phyloP scores from a whole-genome alignment of 805 yeast species.

The Barnettozyma populi region DNA sequence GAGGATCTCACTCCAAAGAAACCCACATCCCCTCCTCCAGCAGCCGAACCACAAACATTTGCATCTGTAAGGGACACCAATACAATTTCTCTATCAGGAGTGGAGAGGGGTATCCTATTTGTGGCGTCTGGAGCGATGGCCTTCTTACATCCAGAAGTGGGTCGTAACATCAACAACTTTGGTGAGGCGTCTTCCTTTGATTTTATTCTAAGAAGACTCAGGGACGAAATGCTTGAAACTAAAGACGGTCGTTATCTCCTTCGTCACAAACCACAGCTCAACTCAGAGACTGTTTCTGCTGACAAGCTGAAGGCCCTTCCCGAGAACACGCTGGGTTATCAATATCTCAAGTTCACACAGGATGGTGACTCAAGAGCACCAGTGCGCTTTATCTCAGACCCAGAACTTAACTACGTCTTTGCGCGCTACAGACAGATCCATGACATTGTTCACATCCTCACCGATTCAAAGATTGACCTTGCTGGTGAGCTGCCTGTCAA shows the following conservation, averaged over 20 bases:
- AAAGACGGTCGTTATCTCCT: constrained; percentile 72
- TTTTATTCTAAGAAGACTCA: constrained; percentile 53
- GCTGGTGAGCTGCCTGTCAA: constrained; percentile 97
- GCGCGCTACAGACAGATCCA: constrained; percentile 95
- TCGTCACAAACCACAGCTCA: constrained; percentile 77
- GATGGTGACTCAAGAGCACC: constrained; percentile 91
- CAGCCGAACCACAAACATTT: not conserved
- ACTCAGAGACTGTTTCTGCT: constrained; percentile 62
- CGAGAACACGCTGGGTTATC: constrained; percentile 64
- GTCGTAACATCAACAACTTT: constrained; percentile 69
- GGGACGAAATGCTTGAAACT: constrained; percentile 70
- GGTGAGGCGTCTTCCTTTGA: constrained; percentile 90
- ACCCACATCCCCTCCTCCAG: constrained; percentile 2
- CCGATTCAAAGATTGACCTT: constrained; percentile 82
- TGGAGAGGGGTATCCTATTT: constrained; percentile 62
- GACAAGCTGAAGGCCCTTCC: constrained; percentile 57
- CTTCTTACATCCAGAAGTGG: constrained; percentile 67
- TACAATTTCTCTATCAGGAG: constrained; percentile 65
- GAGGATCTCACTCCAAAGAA: constrained; percentile 36
- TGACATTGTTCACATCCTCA: constrained; percentile 90
- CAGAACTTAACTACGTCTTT: constrained; percentile 86
- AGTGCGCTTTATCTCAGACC: constrained; percentile 83
- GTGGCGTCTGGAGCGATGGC: constrained; percentile 76
- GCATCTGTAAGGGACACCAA: constrained; percentile 47
- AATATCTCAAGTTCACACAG: constrained; percentile 83